Conservation (phyloP, 164 flowering plant genomes). For the Sedum album region DNA sequence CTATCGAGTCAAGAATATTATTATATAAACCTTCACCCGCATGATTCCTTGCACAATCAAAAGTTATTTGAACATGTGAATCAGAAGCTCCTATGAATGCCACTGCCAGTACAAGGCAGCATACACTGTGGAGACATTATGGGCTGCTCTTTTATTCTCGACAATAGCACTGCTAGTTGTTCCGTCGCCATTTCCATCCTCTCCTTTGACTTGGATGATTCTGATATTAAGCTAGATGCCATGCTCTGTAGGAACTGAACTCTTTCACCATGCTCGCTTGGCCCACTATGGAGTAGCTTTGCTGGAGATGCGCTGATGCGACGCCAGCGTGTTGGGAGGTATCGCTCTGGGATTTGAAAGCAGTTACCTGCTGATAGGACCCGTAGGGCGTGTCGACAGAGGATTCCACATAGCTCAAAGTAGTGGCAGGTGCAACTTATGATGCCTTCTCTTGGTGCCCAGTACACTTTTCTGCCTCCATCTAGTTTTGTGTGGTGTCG, state of each 20-base stretch:
- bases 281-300: constrained; percentile 26
- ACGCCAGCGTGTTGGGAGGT: constrained; percentile 79
- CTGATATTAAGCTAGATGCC: constrained; percentile 61
- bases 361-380: constrained; percentile 85
- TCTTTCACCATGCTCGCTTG: constrained; percentile 48
- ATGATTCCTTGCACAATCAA: constrained; percentile 38
- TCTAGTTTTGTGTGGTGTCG: constrained; percentile 81
- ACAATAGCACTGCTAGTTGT: constrained; percentile 53
- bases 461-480: constrained; percentile 78
- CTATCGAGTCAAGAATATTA: too few relatives aligned
- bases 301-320: constrained; percentile 34
- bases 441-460: constrained; percentile 69
- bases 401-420: constrained; percentile 88
- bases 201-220: constrained; percentile 73
- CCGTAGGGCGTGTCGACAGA: constrained; percentile 84
- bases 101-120: neutral
- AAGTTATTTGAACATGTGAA: neutral
- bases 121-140: constrained; percentile 6
- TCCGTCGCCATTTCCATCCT: constrained; percentile 65
- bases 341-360: constrained; percentile 88
- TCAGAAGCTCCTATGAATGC: constrained; percentile 1
- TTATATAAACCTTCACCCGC: too few relatives aligned
- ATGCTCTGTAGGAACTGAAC: constrained; percentile 65
- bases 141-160: constrained; percentile 67
- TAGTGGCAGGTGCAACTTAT: constrained; percentile 77